Base-by-base conservation (phyloP, 176 grass and related monocot species). In the Eleusine coracana region DNA sequence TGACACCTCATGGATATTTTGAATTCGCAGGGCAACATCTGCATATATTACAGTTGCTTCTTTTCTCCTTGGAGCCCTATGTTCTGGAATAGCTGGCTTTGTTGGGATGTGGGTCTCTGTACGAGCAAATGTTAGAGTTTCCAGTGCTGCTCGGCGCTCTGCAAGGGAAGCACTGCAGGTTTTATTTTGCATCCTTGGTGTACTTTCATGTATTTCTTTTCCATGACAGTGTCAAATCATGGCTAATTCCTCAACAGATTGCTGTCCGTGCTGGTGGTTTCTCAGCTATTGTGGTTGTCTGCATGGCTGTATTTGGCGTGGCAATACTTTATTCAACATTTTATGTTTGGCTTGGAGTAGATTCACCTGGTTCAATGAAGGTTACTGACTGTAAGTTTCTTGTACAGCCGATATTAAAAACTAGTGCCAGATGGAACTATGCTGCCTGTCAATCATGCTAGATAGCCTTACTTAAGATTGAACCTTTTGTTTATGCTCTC, bases 41-140 rank as follows among this genome's bases (percentile, higher is more conserved):
- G 96, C 96, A 80, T 96, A 87, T 87, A 96, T 99, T 81, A 99
- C 93, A 1, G 93, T 96, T 81, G 91, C 87, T 86, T 87, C 96
- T 55, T 99, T 99, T 89, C 96, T 99, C 40, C 85, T 99, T 74
- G 96, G 96, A 90, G 93, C 96, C 54, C 34, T 99, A 71, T 99
- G 96, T 90, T 99, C 96, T 80, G 96, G 93, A 82, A 85, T 96
- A 71, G 96, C 96, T 68, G 96, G 96, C 37, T 99, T 93, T 90
- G 93, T 99, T 75, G 96, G 96, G 73, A 99, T 99, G 96, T 99
- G 93, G 96, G 96, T 99, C 1, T 99, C 96, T 10, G 96, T 99
- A 13, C 96, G 96, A 84, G 96, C 96, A 55, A 96, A 99, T 93
- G 96, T 99, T 88, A 86, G 96, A 86, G 96, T 99, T 68, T 99